Conservation (phyloP, 352 stramenopile species). For the Pythium utonaiense region DNA sequence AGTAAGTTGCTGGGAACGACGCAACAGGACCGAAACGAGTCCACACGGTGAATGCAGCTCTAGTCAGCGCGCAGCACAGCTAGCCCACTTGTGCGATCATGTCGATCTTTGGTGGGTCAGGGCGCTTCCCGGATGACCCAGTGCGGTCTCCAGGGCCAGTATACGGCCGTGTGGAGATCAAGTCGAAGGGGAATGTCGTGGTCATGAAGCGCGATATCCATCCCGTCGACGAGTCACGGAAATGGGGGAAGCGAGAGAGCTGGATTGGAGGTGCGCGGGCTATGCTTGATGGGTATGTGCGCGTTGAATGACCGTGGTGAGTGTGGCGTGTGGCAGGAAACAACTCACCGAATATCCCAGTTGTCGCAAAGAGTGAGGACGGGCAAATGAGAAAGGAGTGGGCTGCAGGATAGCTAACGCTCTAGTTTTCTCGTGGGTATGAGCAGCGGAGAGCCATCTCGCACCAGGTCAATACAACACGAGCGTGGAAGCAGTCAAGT, state of each 20-base stretch:
- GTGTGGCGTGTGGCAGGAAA: slow-evolving; percentile 2
- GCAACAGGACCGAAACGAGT: neutral
- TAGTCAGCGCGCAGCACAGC: neutral
- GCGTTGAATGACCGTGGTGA: neutral
- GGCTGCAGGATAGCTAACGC: neutral
- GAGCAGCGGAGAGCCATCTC: slow-evolving; percentile 44
- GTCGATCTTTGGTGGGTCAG: slow-evolving; percentile 79
- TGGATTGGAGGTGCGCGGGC: slow-evolving; percentile 77
- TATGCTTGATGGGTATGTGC: neutral
- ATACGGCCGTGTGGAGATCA: slow-evolving; percentile 57
- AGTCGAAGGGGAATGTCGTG: slow-evolving; percentile 54
- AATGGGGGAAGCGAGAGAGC: slow-evolving; percentile 77
- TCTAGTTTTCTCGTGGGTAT: neutral
- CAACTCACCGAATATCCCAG: slow-evolving; percentile 20
- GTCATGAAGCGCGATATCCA: slow-evolving; percentile 74
- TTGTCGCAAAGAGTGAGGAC: slow-evolving; percentile 19
- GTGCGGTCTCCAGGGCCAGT: slow-evolving; percentile 72
- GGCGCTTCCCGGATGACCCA: slow-evolving; percentile 70
- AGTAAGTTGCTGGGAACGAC: neutral
- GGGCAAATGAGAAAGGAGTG: too few species aligned
- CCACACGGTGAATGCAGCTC: slow-evolving; percentile 1
- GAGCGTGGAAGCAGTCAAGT: slow-evolving; percentile 61
- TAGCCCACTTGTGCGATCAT: slow-evolving; percentile 20
- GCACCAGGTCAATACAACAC: slow-evolving; percentile 70
- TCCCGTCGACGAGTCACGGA: slow-evolving; percentile 55